Percentiles rank a stretch among this genome's conserved stretches.
Evolutionary conservation across 208 protist species (phyloP).

Genomic region (Lotmaria passim): DNA sequence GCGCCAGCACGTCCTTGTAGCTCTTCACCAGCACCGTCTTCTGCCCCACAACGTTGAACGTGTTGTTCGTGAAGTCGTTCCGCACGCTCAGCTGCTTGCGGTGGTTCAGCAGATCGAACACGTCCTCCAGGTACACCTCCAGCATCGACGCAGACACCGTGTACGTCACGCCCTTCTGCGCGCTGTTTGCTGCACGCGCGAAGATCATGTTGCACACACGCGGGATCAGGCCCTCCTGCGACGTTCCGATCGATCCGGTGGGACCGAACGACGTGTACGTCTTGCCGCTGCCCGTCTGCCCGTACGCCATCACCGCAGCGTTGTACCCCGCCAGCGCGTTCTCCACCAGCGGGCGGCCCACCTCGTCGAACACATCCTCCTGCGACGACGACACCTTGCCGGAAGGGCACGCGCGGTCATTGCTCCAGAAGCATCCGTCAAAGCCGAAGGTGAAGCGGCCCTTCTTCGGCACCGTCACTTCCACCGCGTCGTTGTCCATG

Average conservation of each 20-base stretch:
- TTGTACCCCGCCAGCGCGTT: constrained; percentile 90
- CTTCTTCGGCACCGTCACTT: constrained; percentile 76
- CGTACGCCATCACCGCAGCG: constrained; percentile 89
- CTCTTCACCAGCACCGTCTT: constrained; percentile 76
- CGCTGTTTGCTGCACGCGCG: constrained; percentile 49
- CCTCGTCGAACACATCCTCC: constrained; percentile 88
- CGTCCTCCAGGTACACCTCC: constrained; percentile 96
- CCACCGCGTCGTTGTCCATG: constrained; percentile 75
- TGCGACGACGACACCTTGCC: constrained; percentile 65
- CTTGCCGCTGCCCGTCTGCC: constrained; percentile 90
- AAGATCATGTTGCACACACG: constrained; percentile 90
- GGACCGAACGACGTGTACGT: constrained; percentile 86
- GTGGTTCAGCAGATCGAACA: constrained; percentile 94
- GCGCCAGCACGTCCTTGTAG: constrained; percentile 83
- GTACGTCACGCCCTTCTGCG: constrained; percentile 71
- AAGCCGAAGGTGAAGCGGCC: constrained; percentile 86
- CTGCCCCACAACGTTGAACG: constrained; percentile 85
- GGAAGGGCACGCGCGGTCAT: constrained; percentile 53
- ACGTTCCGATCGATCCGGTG: constrained; percentile 52
- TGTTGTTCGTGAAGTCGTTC: constrained; percentile 86
- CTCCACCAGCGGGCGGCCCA: constrained; percentile 89
- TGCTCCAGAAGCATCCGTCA: constrained; percentile 94
- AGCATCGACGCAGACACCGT: constrained; percentile 86
- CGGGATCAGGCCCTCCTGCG: constrained; percentile 78
- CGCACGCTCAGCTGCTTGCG: constrained; percentile 82